Base-by-base conservation (phyloP, 345 rosid genomes). In the Eutrema japonicum region DNA sequence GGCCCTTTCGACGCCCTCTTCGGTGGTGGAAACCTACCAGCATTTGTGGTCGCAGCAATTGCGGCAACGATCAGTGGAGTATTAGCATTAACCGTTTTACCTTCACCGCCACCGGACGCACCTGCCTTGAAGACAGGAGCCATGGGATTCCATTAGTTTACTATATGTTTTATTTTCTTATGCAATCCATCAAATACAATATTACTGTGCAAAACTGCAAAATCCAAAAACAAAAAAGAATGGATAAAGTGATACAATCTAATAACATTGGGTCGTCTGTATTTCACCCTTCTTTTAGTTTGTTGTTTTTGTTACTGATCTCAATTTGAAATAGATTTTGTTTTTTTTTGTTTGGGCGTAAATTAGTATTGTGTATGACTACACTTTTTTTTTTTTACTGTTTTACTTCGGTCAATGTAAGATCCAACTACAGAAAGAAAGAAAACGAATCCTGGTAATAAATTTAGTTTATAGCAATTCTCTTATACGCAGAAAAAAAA, bases 51-150 rank as follows among this genome's bases (percentile, higher is more conserved):
- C 1, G 78, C 11, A 33, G 78, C 78, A 5, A 35, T 75, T 3
- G 73, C 78, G 1, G 78, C 78, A 1, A 68, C 48, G 3, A 6
- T 75, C 8, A 75, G 78, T 43, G 78, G 48, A 18, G 55, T 68
- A n/a, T 42, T 75, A 50, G 68, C 78, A 6, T 67, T 75, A 13
- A 75, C 73, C 6, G 62, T 75, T 18, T 32, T 75, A 51, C 78
- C 78, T 75, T 64, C 77, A n/a, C 78, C 78, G 10, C 72, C 72
- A 18, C 38, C 60, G 8, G 78, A 74, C 8, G 67, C 71, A 27
- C 64, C 71, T 3, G 63, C 38, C 29, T 1, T 63, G 42, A 62
- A 72, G 63, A 2, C 76, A 53, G 69, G 63, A 32, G 35, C 57
- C 42, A 64, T 73, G 65, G 71, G 77, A 35, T 64, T 46, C 71